These are phyloP conservation scores for Calcarisporium arbuscula DNA, from an alignment of 2,329 filamentous ascomycete species.

Conservation along the genomic window DNA sequence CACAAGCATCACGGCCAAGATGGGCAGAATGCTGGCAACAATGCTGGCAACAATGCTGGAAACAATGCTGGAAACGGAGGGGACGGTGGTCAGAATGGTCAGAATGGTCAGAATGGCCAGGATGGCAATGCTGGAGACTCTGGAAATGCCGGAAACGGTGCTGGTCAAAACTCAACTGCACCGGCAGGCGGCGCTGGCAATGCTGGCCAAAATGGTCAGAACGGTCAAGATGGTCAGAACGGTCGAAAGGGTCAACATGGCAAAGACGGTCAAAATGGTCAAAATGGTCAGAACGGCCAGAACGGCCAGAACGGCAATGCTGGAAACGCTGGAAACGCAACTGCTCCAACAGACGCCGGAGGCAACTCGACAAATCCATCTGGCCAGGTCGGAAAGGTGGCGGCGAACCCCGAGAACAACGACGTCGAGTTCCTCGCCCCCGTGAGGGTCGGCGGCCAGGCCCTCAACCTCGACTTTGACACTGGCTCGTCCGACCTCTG, in stretches of 20 bases:
- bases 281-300: slow-evolving; percentile 1
- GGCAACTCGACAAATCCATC: slow-evolving; percentile 1
- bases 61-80: background rate
- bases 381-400: slow-evolving; percentile 44
- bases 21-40: background rate
- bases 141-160: background rate
- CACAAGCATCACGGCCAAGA: background rate
- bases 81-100: slow-evolving; percentile 1
- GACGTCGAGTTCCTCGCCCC: slow-evolving; percentile 63
- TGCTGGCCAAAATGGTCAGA: slow-evolving; percentile 1
- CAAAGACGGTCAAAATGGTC: slow-evolving; percentile 3
- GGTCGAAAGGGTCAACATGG: background rate
- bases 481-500: slow-evolving; percentile 72
- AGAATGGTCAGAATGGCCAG: no score
- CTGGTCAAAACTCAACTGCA: slow-evolving; percentile 1
- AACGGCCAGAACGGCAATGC: slow-evolving; percentile 3
- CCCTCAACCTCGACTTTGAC: slow-evolving; percentile 64
- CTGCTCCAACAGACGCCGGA: no score
- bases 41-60: background rate
- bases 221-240: slow-evolving; percentile 2
- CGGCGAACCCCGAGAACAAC: slow-evolving; percentile 54
- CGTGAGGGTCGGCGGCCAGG: slow-evolving; percentile 63
- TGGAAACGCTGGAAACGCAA: slow-evolving; percentile 1
- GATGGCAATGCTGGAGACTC: background rate
- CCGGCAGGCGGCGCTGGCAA: slow-evolving; percentile 7